phyloP scores from a whole-genome alignment of 345 rosid species.

The Rhodomyrtus tomentosa region DNA sequence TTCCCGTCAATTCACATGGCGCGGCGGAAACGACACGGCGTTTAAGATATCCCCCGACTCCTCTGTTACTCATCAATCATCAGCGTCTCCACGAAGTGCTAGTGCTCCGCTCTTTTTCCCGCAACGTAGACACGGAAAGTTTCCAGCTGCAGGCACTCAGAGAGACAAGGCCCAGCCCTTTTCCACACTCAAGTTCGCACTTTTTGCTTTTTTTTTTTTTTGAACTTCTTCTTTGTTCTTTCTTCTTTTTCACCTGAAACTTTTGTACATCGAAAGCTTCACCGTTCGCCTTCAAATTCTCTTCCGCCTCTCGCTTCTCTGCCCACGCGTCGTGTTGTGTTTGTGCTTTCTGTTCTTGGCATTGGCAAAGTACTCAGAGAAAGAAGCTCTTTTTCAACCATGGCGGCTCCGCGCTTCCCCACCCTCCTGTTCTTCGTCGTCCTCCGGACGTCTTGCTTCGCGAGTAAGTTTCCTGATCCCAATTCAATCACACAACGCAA shows the following conservation, averaged over 20 bases:
- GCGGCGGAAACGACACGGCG: not conserved
- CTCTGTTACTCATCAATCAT: not conserved
- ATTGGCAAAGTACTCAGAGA: not conserved
- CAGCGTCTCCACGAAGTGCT: not conserved
- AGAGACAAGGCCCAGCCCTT: not conserved
- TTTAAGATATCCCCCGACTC: not conserved
- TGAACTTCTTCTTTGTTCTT: not conserved
- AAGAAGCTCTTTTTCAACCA: conserved; percentile 2
- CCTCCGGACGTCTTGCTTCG: conserved; percentile 8
- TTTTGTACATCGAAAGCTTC: not conserved
- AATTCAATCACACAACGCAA: not conserved
- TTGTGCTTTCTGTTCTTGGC: not conserved
- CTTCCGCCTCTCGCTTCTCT: not conserved
- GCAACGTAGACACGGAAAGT: not conserved
- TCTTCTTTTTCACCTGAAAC: not conserved
- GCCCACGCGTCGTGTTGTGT: not conserved
- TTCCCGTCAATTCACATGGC: not conserved
- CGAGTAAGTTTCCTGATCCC: conserved; percentile 29
- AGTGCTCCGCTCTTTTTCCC: not conserved
- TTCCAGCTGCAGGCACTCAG: not conserved
- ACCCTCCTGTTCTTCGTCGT: conserved; percentile 18
- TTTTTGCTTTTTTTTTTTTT: not conserved
- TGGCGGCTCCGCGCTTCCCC: conserved; percentile 24
- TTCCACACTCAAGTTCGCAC: not conserved
- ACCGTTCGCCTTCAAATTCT: conserved; percentile 3